Base-by-base conservation (phyloP, 345 rosid genomes). In the Hibiscus trionum region DNA sequence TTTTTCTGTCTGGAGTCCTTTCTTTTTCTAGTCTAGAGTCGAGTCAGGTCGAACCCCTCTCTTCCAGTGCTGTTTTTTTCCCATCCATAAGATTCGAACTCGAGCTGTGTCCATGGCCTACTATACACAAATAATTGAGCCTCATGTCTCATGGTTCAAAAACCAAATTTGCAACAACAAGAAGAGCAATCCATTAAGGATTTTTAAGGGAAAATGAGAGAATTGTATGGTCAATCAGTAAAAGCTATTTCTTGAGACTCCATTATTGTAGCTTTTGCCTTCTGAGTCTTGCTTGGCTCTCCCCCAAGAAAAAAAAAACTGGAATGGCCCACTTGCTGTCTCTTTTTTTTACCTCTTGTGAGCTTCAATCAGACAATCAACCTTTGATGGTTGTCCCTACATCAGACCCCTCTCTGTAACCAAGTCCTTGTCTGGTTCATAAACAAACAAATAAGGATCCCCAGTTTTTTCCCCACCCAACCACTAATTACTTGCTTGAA, bases 251-350 rank as follows among this genome's bases (percentile, higher is more conserved):
- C 24, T 21, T 21, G 24, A 21, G 24, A 21, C 24, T 21, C 24
- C 24, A 31, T 35, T 35, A 5, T 35, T 35, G 37, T 35, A 35
- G 37, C 37, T 5, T 35, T 35, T 35, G 7, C 37, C 37, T 35
- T 35, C 37, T 35, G 37, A 35, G 7, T 35, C 37, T 35, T 35
- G 37, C 37, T 35, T 35, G 37, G 37, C 37, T 35, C 37, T 35
- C 37, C 37, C 37, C 37, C 6, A 35, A 35, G 1, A 4, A 35
- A 21, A 35, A 72, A 61, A 76, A 80, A 75, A 80, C 79, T 81
- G 74, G 82, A 79, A 59, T 83, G 91, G 70, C 87, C 90, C 58
- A 83, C 86, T 64, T 73, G 79, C 79, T 87, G 78, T 85, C 86
- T 78, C 82, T 74, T 53, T 82, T 21, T 73, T 71, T 75, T 53